Base-by-base conservation (phyloP, 2,329 filamentous ascomycete species). In the Helotiales sp. region DNA sequence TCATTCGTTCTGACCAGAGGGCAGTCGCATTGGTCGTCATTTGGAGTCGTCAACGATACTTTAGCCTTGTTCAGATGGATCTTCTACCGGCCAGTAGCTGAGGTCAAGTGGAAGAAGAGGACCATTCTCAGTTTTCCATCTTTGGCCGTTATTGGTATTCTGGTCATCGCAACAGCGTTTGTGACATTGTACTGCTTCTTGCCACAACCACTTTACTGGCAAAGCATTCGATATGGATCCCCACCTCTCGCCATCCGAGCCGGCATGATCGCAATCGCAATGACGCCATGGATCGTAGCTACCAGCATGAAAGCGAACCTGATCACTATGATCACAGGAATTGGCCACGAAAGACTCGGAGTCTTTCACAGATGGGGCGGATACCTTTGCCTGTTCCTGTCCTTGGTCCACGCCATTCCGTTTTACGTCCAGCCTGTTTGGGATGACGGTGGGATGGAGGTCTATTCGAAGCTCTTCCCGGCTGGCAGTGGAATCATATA, bases 331-430 rank as follows among this genome's bases (percentile, higher is more conserved):
- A 80, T 97, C 66, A 97, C 94, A 4, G 95, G 95, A 15, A 95
- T 98, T 71, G 93, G 93, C 2, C 94, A 96, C 43, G 95, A 98
- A 77, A 86, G 95, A 58, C 85, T 98, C 60, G 97, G 97, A 73
- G 94, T 97, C 34, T 86, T 97, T 67, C 95, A 98, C 79, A 89
- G 95, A 73, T 98, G 94, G 94, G 88, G 91, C 7, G 93, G 91
- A 30, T 97, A 97, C 77, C 81, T 97, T 11, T 96, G 91, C 75
- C 83, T 97, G 1, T 90, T 96, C 69, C 82, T 97, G 65, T 90
- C 92, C 30, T 82, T 97, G 63, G 85, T 97, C 20, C 95, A 98
- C 76, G 92, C 90, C 22, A 83, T 97, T 17, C 95, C 95, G 0
- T 98, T 96, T 76, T 97, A 97, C 74, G 80, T 97, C 64, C 93